Conservation (phyloP, 129 eudicot genomes). For the Centella asiatica region DNA sequence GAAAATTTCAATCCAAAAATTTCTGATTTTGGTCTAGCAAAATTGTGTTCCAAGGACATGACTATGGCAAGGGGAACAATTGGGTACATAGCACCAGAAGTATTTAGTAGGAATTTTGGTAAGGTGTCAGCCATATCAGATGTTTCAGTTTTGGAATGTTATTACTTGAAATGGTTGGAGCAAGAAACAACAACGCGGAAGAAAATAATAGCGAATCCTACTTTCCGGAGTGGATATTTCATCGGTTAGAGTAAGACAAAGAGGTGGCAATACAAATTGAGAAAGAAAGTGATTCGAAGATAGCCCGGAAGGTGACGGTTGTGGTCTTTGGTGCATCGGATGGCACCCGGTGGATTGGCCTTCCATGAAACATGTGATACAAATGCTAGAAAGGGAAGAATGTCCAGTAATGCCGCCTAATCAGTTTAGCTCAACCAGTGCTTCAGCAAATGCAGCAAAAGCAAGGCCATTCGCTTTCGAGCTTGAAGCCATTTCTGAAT, state of each 20-base stretch:
- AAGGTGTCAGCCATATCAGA: conserved; percentile 17
- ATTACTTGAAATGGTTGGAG: conserved; percentile 17
- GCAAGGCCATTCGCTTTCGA: background rate
- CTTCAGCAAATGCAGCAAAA: background rate
- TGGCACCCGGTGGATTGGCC: conserved; percentile 25
- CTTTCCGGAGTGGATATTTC: conserved; percentile 27
- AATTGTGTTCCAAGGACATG: conserved; percentile 26
- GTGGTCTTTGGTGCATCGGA: conserved; percentile 23
- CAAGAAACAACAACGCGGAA: background rate
- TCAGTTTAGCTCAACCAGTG: background rate
- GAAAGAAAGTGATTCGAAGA: conserved; percentile 14
- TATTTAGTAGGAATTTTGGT: conserved; percentile 11
- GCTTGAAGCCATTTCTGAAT: background rate
- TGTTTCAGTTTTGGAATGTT: conserved; percentile 22
- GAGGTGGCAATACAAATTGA: conserved; percentile 23
- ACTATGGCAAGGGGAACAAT: conserved; percentile 26
- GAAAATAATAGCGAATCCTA: background rate
- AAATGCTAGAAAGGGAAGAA: conserved; percentile 18
- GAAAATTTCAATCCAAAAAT: conserved; percentile 32
- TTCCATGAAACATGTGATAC: conserved; percentile 17
- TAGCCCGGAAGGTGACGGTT: conserved; percentile 19
- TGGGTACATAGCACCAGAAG: conserved; percentile 42
- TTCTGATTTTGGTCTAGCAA: conserved; percentile 32
- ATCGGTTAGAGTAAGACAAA: conserved; percentile 21
- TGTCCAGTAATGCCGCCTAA: background rate